These are phyloP conservation scores for Zarea fungicola DNA, from an alignment of 2,329 filamentous ascomycete species.

Conservation along the genomic window DNA sequence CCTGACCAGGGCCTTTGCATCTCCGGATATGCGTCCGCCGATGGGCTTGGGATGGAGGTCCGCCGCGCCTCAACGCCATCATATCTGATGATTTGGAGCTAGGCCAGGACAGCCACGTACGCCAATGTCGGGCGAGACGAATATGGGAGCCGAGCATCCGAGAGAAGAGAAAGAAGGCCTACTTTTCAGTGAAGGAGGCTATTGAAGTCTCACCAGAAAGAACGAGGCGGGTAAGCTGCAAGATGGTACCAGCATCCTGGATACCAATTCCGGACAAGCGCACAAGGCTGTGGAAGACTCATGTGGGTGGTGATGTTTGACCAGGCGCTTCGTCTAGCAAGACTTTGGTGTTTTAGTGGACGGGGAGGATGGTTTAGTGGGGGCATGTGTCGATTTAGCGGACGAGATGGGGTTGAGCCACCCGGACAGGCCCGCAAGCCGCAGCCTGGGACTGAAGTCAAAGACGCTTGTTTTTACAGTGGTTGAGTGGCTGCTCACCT, in stretches of 20 bases:
- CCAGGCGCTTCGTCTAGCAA: background rate
- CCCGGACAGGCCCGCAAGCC: too few species aligned
- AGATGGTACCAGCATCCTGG: background rate
- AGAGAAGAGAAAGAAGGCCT: too few species aligned
- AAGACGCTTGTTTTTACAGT: too few species aligned
- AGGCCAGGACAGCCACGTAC: too few species aligned
- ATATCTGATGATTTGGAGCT: too few species aligned
- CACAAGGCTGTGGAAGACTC: background rate
- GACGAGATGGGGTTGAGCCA: background rate
- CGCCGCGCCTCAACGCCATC: too few species aligned
- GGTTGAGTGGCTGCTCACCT: too few species aligned
- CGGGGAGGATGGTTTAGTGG: background rate
- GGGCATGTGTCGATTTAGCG: background rate
- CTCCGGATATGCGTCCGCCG: constrained; percentile 7
- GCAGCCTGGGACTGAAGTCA: too few species aligned
- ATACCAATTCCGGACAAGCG: constrained; percentile 1
- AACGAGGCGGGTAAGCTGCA: constrained; percentile 8
- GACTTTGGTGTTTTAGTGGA: too few species aligned
- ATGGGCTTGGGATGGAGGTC: background rate
- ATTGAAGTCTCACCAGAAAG: background rate
- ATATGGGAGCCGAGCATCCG: background rate
- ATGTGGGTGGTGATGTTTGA: background rate
- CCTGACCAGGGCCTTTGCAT: background rate
- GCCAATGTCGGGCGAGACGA: background rate
- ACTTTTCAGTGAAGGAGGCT: background rate